Base-by-base conservation (phyloP, 2,329 filamentous ascomycete genomes). In the Geosmithia flava region DNA sequence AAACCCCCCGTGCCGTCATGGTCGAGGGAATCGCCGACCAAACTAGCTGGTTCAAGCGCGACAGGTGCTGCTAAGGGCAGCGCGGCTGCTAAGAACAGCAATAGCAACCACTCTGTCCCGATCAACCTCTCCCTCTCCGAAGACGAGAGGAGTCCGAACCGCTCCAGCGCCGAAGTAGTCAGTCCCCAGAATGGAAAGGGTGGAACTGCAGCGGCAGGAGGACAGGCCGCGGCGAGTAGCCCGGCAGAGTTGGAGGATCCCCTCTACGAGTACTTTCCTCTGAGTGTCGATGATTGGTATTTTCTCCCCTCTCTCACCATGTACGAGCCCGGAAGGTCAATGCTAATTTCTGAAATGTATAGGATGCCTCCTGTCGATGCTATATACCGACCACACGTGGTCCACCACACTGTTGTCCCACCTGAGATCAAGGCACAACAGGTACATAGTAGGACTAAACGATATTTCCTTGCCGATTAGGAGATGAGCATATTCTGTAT, bases 231-330 rank as follows among this genome's bases (percentile, higher is more conserved):
- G 10, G 73, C 72, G 54, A 75, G 78, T 60, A 82, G 83, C 59
- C 74, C 85, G 33, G 67, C 81, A 53, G 88, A 95, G 56, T 84
- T 83, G 55, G 83, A 83, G 1, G 90, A 96, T 64, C 70, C 90
- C 54, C 69, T 96, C 17, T 96, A 96, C 61, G 90, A 97, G 66
- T 96, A 97, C 61, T 96, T 97, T 54, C 90, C 90, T 0, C 72
- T 97, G 16, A 89, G 85, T 45, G 68, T 95, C 50, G 89, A 96
- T 62, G 90, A 96, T 59, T 96, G 85, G 85, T 78, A 33, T 40
- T 13, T 19, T 23, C 20, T 27, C 20, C 20, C 27, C n/a, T 19
- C n/a, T 17, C 23, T 33, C n/a, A n/a, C n/a, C n/a, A n/a, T n/a
- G n/a, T 41, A 20, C 7, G 13, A 15, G 15, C 17, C 15, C 37